Conservation (phyloP, 1,139 yeast species). For the Saccharomyces hybrid region DNA sequence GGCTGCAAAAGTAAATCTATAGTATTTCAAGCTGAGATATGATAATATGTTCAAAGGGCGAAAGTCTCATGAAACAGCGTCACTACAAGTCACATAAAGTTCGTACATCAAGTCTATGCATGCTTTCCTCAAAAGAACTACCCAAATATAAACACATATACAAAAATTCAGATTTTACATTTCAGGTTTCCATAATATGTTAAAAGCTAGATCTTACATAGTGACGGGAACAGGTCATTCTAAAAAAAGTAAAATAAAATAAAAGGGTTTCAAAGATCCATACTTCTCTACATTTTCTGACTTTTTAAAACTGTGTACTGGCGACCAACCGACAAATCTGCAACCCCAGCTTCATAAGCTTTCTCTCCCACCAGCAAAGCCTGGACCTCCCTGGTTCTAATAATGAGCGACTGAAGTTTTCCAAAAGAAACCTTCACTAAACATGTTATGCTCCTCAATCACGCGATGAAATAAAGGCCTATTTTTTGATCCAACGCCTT, state of each 20-base stretch:
- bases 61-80: background rate
- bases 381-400: conserved; percentile 43
- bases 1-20: too few species aligned
- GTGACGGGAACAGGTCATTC: too few species aligned
- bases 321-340: conserved; percentile 32
- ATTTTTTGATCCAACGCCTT: conserved; percentile 32
- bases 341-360: conserved; percentile 36
- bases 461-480: conserved; percentile 25
- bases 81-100: background rate
- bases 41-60: too few species aligned
- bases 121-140: too few species aligned
- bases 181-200: too few species aligned
- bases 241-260: background rate
- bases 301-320: conserved; percentile 9
- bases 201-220: too few species aligned
- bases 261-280: background rate
- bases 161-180: background rate
- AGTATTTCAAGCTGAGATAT: too few species aligned
- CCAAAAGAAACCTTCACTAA: conserved; percentile 34
- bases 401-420: conserved; percentile 44
- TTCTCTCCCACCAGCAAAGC: conserved; percentile 36
- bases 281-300: background rate
- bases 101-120: background rate
- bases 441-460: conserved; percentile 36
- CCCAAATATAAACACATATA: background rate